phyloP scores from a whole-genome alignment of 208 protist genomes.

The Leishmania guyanensis region DNA sequence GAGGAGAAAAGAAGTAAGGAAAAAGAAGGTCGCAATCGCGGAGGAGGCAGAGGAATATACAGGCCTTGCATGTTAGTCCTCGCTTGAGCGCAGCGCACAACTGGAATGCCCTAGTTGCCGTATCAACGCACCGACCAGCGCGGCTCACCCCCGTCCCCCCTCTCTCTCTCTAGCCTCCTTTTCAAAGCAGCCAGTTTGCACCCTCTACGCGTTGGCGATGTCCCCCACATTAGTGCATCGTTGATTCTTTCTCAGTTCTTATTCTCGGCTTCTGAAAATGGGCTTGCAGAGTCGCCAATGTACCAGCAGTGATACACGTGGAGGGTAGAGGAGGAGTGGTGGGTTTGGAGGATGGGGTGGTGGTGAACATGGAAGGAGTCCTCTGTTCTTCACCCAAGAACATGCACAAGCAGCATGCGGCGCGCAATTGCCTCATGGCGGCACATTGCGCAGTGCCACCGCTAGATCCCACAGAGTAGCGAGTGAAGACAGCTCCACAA shows the following conservation, averaged over 20 bases:
- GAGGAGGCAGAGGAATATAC: not conserved
- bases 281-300: not conserved
- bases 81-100: not conserved
- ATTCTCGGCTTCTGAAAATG: not conserved
- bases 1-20: conserved; percentile 8
- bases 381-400: not conserved
- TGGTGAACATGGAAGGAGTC: not conserved
- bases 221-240: not conserved
- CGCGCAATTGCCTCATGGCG: not conserved
- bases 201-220: not conserved
- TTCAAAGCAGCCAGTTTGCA: not conserved
- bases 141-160: not conserved
- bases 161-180: not conserved
- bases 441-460: conserved; percentile 14
- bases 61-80: not conserved
- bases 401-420: not conserved
- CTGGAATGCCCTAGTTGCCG: not conserved
- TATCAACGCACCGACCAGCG: not conserved
- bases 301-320: not conserved
- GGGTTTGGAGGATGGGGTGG: not conserved
- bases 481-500: conserved; percentile 11
- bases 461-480: conserved; percentile 23
- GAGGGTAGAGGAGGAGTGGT: not conserved
- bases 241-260: not conserved
- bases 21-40: not conserved